Evolutionary conservation across 257 asterid genomes (phyloP).

Genomic region (Fraxinus excelsior): DNA sequence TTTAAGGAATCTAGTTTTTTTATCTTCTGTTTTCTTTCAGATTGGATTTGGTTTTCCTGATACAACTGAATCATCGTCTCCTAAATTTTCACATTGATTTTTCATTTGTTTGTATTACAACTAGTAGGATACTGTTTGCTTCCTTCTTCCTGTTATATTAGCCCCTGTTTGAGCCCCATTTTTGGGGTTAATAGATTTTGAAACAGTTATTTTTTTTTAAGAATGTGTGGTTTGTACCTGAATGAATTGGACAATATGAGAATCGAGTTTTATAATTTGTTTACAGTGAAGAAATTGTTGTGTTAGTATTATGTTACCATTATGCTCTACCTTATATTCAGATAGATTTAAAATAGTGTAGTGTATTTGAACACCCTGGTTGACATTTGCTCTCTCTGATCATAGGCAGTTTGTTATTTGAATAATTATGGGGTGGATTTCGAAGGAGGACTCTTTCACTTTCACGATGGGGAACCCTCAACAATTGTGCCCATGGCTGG

Average conservation of each 20-base stretch:
- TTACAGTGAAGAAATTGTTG: not conserved
- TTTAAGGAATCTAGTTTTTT: not conserved
- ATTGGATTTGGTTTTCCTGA: not conserved
- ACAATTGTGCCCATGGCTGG: conserved; percentile 76
- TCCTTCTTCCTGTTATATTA: not conserved
- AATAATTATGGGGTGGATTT: conserved; percentile 64
- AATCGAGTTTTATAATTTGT: not conserved
- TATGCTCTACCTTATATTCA: conserved; percentile 7
- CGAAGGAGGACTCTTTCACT: conserved; percentile 84
- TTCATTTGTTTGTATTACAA: not conserved
- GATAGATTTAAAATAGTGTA: not conserved
- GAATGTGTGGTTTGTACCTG: not conserved
- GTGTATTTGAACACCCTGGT: conserved; percentile 13
- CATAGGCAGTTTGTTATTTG: conserved; percentile 89
- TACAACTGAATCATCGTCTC: not conserved
- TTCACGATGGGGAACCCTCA: conserved; percentile 86
- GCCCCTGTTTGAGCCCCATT: no score
- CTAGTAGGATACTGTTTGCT: not conserved
- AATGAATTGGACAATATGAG: not conserved
- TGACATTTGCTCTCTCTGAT: conserved; percentile 31
- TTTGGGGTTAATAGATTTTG: no score
- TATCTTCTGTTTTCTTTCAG: not conserved
- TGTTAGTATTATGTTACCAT: not conserved
- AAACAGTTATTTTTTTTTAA: no score
- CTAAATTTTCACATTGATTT: not conserved